Percentiles rank a stretch among this genome's conserved stretches.
These are phyloP conservation scores for Clitopilus hobsonii DNA, from an alignment of 768 basidiomycete genomes.

Conservation along the genomic window DNA sequence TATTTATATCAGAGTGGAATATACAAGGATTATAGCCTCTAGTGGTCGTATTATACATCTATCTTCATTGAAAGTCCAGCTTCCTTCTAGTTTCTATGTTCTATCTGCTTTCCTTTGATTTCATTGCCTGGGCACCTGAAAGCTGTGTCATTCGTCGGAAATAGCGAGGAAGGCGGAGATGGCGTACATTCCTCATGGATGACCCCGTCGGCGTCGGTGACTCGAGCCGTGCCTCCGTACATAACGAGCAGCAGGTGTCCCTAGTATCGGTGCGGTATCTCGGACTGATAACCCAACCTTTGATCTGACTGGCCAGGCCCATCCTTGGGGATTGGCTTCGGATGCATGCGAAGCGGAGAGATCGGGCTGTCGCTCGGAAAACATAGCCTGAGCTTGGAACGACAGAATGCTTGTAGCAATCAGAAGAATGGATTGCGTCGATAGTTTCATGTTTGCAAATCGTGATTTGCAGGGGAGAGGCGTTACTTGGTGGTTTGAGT, in stretches of 20 bases:
- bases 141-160: not conserved
- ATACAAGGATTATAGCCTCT: not conserved
- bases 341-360: not conserved
- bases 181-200: slow-evolving; percentile 9
- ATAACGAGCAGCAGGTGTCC: slow-evolving; percentile 8
- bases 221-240: slow-evolving; percentile 11
- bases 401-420: not conserved
- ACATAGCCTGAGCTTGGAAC: not conserved
- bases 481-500: no score
- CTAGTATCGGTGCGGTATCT: slow-evolving; percentile 4
- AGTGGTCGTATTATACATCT: not conserved
- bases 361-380: not conserved
- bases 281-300: not conserved
- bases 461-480: no score
- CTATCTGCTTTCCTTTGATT: no score
- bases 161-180: not conserved
- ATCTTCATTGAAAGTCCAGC: not conserved
- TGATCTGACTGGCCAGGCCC: slow-evolving; percentile 8
- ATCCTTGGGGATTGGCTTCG: not conserved
- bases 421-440: not conserved
- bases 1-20: no score
- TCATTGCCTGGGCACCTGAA: not conserved
- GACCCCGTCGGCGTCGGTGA: slow-evolving; percentile 14
- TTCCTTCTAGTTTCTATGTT: not conserved
- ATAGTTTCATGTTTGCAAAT: no score